phyloP scores from a whole-genome alignment of 2,329 filamentous ascomycete genomes.

The Phyllosticta ampelicida region DNA sequence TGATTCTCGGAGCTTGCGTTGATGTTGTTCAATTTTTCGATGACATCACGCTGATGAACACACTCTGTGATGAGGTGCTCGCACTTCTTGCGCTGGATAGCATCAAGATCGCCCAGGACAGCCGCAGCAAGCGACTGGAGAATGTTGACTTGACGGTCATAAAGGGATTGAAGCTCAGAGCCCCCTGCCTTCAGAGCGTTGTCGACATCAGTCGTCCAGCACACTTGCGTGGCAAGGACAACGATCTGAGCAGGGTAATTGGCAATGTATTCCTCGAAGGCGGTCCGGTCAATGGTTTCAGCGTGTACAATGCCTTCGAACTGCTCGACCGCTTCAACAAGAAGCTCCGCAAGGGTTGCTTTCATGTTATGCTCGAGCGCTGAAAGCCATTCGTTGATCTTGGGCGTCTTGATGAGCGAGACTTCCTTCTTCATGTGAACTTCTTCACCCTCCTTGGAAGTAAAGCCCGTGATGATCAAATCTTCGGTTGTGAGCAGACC shows the following conservation, averaged over 20 bases:
- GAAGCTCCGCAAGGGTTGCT: constrained; percentile 76
- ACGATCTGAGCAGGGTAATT: constrained; percentile 89
- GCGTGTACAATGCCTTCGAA: constrained; percentile 71
- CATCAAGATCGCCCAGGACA: constrained; percentile 78
- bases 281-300: constrained; percentile 55
- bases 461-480: constrained; percentile 78
- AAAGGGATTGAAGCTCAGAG: constrained; percentile 55
- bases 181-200: constrained; percentile 63
- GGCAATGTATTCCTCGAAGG: constrained; percentile 70
- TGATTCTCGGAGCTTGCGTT: constrained; percentile 68
- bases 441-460: constrained; percentile 87
- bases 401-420: constrained; percentile 82
- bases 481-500: constrained; percentile 89
- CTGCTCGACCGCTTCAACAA: constrained; percentile 73
- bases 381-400: constrained; percentile 98
- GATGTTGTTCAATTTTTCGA: constrained; percentile 70
- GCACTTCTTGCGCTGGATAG: constrained; percentile 87
- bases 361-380: constrained; percentile 92
- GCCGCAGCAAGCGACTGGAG: constrained; percentile 78
- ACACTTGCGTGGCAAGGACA: constrained; percentile 84
- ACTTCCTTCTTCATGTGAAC: constrained; percentile 84
- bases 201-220: constrained; percentile 85
- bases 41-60: constrained; percentile 90
- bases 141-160: constrained; percentile 73
- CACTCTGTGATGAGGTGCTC: constrained; percentile 98